Percentiles rank a stretch among this genome's conserved stretches.
phyloP scores from a whole-genome alignment of 305 asterid genomes.

The Solanum aculeatissimum region DNA sequence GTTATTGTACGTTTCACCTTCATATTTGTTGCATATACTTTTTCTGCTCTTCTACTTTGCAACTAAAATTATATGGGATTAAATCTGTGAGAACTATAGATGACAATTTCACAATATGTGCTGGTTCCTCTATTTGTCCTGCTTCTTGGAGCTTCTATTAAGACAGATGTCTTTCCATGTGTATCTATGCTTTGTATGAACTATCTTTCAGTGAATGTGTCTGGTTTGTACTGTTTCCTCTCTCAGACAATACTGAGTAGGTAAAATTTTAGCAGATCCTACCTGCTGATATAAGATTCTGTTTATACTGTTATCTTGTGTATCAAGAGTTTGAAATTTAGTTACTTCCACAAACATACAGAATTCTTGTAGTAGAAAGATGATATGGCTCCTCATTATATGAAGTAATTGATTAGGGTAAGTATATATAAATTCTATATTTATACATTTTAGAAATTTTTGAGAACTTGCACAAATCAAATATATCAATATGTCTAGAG shows the following conservation, averaged over 20 bases:
- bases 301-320: background rate
- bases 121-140: background rate
- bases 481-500: too few relatives aligned
- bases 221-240: background rate
- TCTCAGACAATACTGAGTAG: background rate
- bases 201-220: background rate
- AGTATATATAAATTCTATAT: too few relatives aligned
- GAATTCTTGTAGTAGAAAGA: background rate
- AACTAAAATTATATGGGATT: background rate
- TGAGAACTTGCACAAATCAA: too few relatives aligned
- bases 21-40: background rate
- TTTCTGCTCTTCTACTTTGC: background rate
- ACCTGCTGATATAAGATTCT: background rate
- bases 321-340: background rate
- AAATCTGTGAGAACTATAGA: background rate
- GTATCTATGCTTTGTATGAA: background rate
- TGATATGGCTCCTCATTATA: background rate
- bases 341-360: background rate
- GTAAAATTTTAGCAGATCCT: background rate
- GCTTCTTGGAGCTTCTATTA: background rate
- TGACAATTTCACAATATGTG: background rate
- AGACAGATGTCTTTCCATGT: background rate
- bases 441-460: too few relatives aligned
- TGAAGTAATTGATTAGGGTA: background rate
- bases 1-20: background rate